A percentile compares a stretch with the other conserved stretches of the same genome.
Evolutionary conservation across 208 protist species (phyloP).

Genomic region (Acanthamoeba triangularis): DNA sequence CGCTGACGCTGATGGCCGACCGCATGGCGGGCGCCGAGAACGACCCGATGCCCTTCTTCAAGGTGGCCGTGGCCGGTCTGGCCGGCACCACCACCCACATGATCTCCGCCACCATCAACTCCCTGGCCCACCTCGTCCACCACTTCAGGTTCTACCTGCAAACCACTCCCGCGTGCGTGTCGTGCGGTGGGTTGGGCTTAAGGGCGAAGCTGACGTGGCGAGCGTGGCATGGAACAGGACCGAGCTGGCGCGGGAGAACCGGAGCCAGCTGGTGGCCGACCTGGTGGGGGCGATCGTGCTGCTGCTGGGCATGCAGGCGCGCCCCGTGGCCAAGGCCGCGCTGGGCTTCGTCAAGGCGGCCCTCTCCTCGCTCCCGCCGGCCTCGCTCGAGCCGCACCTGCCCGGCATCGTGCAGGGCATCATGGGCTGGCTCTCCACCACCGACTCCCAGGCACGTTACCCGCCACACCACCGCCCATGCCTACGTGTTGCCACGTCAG

Average conservation of each 20-base stretch:
- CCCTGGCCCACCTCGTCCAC: conserved; percentile 73
- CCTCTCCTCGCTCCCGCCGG: not conserved
- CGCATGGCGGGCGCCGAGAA: not conserved
- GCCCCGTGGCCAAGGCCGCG: conserved; percentile 8
- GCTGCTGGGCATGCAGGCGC: not conserved
- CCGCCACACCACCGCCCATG: no score
- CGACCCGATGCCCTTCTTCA: conserved; percentile 63
- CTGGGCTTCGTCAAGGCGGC: conserved; percentile 44
- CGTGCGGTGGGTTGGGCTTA: not conserved
- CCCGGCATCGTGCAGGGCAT: conserved; percentile 34
- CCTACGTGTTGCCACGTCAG: no score
- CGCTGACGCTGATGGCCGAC: conserved; percentile 5
- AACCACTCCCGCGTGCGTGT: not conserved
- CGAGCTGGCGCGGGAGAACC: not conserved
- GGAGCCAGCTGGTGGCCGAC: conserved; percentile 5
- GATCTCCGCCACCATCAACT: conserved; percentile 78
- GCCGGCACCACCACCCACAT: conserved; percentile 75
- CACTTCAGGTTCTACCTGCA: no score
- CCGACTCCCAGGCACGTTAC: not conserved
- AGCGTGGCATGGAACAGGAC: not conserved
- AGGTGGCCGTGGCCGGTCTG: conserved; percentile 77
- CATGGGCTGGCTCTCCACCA: conserved; percentile 59
- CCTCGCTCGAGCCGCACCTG: conserved; percentile 29
- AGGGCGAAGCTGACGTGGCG: not conserved
- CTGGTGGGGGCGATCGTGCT: conserved; percentile 25